These are phyloP conservation scores for Penicillium sp. DNA, from an alignment of 2,329 filamentous ascomycete genomes.

Conservation along the genomic window DNA sequence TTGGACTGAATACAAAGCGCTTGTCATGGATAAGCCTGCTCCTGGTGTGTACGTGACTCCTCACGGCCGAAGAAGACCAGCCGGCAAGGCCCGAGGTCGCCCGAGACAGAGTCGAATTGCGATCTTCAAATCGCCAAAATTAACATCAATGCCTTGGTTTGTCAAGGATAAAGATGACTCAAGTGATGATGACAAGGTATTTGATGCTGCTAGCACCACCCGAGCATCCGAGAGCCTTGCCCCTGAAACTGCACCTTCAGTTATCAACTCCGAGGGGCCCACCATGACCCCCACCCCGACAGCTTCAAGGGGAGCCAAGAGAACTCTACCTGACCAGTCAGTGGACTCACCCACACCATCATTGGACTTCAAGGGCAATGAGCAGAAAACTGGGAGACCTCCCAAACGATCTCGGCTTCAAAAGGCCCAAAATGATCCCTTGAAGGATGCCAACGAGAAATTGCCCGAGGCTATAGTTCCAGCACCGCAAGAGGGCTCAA, in stretches of 20 bases:
- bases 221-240: not conserved
- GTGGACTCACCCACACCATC: not conserved
- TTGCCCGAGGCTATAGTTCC: not conserved
- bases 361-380: not conserved
- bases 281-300: not conserved
- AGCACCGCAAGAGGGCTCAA: not conserved
- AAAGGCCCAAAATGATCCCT: not conserved
- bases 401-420: conserved; percentile 23
- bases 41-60: conserved; percentile 46
- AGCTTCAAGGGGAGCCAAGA: not conserved
- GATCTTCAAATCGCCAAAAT: conserved; percentile 39
- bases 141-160: conserved; percentile 41
- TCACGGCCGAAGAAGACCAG: conserved; percentile 38
- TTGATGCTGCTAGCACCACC: not conserved
- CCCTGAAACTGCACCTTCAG: not conserved
- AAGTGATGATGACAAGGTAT: not conserved
- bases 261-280: not conserved
- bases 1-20: conserved; percentile 43
- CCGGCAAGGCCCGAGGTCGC: conserved; percentile 41
- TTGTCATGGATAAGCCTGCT: conserved; percentile 38
- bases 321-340: not conserved
- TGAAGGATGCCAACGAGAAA: not conserved
- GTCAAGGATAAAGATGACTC: conserved; percentile 15
- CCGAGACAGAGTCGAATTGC: conserved; percentile 42
- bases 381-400: conserved; percentile 11